Percentiles rank a stretch among this genome's conserved stretches.
These are phyloP conservation scores for Orbilia oligospora DNA, from an alignment of 2,329 filamentous ascomycete species.

Conservation along the genomic window DNA sequence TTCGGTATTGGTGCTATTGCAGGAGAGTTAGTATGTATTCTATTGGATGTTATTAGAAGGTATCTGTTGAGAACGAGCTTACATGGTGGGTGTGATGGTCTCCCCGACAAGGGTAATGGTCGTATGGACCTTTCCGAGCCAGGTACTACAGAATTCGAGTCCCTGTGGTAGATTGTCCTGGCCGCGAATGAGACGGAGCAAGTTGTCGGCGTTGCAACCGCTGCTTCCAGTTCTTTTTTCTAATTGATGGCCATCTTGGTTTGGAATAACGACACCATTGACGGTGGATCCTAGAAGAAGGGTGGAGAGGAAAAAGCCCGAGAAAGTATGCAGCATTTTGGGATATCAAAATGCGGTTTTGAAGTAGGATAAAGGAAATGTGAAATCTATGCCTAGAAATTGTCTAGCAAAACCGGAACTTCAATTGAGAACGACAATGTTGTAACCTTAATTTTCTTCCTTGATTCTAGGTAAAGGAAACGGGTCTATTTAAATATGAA, in stretches of 20 bases:
- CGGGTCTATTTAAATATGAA: no score
- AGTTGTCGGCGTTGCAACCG: slow-evolving; percentile 34
- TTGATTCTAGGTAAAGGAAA: no score
- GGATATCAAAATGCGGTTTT: no score
- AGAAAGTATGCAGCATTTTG: slow-evolving; percentile 10
- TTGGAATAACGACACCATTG: slow-evolving; percentile 5
- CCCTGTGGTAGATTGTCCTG: slow-evolving; percentile 16
- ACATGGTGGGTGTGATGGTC: slow-evolving; percentile 34
- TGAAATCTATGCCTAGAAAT: no score
- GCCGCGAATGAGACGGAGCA: slow-evolving; percentile 28
- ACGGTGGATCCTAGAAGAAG: slow-evolving; percentile 18
- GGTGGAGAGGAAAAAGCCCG: slow-evolving; percentile 6
- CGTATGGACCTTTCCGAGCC: slow-evolving; percentile 1
- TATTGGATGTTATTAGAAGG: neutral
- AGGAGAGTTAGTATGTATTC: neutral
- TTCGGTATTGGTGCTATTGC: slow-evolving; percentile 8
- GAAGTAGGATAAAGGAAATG: no score
- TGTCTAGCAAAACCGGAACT: no score
- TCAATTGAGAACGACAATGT: no score
- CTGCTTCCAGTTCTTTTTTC: slow-evolving; percentile 16
- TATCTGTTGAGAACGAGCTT: neutral
- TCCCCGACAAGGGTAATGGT: slow-evolving; percentile 2
- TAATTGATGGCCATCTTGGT: slow-evolving; percentile 4
- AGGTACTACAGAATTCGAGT: slow-evolving; percentile 31
- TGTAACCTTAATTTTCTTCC: no score